Conservation (phyloP, 2,329 filamentous ascomycete species). For the Xylaria sp. region DNA sequence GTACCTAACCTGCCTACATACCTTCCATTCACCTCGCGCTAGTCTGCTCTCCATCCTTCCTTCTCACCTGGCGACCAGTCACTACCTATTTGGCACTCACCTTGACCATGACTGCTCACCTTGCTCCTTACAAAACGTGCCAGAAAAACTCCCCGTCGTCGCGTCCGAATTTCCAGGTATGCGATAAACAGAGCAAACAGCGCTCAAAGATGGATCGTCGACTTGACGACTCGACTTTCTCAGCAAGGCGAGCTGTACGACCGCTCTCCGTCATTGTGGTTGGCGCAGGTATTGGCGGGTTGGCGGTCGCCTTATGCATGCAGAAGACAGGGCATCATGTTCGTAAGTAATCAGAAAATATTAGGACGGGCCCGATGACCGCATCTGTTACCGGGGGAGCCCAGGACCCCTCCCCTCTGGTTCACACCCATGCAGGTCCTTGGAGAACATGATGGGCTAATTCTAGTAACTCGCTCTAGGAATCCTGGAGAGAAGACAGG, state of each 20-base stretch:
- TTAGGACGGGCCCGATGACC: too few relatives aligned
- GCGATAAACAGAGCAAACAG: not conserved
- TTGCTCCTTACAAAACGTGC: not conserved
- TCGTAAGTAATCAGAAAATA: slow-evolving; percentile 1
- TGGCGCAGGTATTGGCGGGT: slow-evolving; percentile 39
- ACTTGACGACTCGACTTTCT: slow-evolving; percentile 6
- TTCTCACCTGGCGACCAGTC: too few relatives aligned
- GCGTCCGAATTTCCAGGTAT: not conserved
- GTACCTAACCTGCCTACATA: too few relatives aligned
- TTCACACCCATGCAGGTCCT: not conserved
- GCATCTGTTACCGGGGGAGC: too few relatives aligned
- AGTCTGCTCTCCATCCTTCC: too few relatives aligned
- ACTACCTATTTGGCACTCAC: not conserved
- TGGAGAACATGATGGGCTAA: slow-evolving; percentile 7
- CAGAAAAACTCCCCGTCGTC: not conserved
- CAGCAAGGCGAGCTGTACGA: slow-evolving; percentile 12
- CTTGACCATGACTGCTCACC: not conserved
- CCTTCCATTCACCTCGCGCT: too few relatives aligned
- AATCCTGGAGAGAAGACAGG: slow-evolving; percentile 33
- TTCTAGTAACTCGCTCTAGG: slow-evolving; percentile 12
- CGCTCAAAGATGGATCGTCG: slow-evolving; percentile 5
- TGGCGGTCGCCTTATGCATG: slow-evolving; percentile 37
- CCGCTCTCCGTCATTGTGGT: slow-evolving; percentile 29
- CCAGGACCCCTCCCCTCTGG: too few relatives aligned
- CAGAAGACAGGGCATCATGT: slow-evolving; percentile 22